Evolutionary conservation across 306 rosid species (phyloP).

Genomic region (Chamaecrista fasciculata): DNA sequence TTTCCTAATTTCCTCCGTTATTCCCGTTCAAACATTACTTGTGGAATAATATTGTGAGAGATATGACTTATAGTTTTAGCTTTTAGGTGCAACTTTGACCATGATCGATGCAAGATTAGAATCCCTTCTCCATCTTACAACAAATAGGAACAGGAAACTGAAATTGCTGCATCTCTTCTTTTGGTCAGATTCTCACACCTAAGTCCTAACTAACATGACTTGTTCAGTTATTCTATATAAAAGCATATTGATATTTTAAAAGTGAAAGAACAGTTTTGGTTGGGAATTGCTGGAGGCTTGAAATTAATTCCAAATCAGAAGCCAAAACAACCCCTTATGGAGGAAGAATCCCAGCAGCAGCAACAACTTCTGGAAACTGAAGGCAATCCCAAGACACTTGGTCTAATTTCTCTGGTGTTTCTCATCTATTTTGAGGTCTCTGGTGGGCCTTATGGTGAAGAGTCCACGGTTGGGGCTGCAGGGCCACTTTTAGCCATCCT

Average conservation of each 20-base stretch:
- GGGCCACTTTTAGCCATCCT: slow-evolving; percentile 44
- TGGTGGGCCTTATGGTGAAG: slow-evolving; percentile 43
- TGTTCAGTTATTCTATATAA: too few relatives aligned
- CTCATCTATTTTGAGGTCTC: slow-evolving; percentile 49
- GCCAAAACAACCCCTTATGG: background rate
- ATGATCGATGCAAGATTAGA: background rate
- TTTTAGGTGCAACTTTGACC: background rate
- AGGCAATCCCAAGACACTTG: slow-evolving; percentile 26
- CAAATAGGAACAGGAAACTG: too few relatives aligned
- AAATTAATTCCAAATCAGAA: background rate
- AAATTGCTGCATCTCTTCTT: too few relatives aligned
- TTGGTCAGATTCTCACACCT: too few relatives aligned
- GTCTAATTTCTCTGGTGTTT: slow-evolving; percentile 38
- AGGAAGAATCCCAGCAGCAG: background rate
- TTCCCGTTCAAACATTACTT: too few relatives aligned
- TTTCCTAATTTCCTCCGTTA: too few relatives aligned
- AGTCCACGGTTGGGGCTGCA: slow-evolving; percentile 32
- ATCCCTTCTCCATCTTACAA: background rate
- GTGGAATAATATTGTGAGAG: background rate
- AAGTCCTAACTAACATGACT: too few relatives aligned
- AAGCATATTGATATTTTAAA: too few relatives aligned
- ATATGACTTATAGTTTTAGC: too few relatives aligned
- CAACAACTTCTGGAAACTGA: background rate
- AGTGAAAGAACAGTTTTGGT: too few relatives aligned
- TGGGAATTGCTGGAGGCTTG: too few relatives aligned